Base-by-base conservation (phyloP, 208 protist species). In the Kentomonas sorsogonicus region DNA sequence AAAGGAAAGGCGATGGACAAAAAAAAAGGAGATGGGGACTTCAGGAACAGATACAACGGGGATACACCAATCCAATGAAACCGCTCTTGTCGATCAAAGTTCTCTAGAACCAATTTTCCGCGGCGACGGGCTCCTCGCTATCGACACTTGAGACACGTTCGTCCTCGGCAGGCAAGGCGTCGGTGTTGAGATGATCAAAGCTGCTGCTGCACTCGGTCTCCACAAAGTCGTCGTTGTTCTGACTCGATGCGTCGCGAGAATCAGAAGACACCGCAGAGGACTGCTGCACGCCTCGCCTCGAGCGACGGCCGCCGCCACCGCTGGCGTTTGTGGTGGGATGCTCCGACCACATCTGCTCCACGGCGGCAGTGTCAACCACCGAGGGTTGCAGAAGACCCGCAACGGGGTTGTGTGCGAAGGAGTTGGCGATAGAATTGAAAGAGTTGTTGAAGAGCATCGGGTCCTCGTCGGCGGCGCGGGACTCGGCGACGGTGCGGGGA, bases 361-460 rank as follows among this genome's bases (percentile, higher is more conserved):
- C 1, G 0, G 16, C 34, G 3, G 20, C 20, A 9, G 1, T 39
- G 13, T 63, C 51, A 5, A 85, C 22, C 9, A 85, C 68, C n/a
- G 61, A 63, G 31, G 62, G 60, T 15, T 76, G 60, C 33, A 74
- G 52, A 22, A 77, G 51, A 7, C 60, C 72, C 1, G 63, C 48
- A 11, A 69, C 67, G 10, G 69, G 41, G 45, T 79, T 77, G 4
- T 50, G 80, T 1, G 74, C 71, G 23, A 73, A 73, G 9, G 75
- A 79, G 43, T 63, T 76, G 23, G 74, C 72, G 11, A 80, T 43
- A n/a, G 70, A 66, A 1, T 51, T 66, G 34, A 80, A 77, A 23
- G 75, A 80, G 48, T 76, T 77, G 45, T 66, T 62, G 26, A 72
- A 10, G 15, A 81, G 53, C 3, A 79, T 41, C 15, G 56, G 34